Evolutionary conservation across 805 yeast genomes (phyloP).

Genomic region (Crinitomyces ghanaensis): DNA sequence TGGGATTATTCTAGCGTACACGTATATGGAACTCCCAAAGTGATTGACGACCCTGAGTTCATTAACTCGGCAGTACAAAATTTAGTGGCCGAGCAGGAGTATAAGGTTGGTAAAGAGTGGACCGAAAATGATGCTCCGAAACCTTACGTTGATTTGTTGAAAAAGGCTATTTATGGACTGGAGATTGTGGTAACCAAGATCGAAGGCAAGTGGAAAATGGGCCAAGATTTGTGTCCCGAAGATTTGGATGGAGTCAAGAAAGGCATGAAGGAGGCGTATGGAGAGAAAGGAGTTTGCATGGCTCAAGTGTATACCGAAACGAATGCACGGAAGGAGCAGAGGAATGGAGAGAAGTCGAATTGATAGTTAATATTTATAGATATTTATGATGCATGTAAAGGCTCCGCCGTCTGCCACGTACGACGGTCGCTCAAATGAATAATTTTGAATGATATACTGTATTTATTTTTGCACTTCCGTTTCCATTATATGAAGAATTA

Average conservation of each 20-base stretch:
- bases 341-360: neutral
- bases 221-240: slow-evolving; percentile 34
- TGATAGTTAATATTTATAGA: neutral
- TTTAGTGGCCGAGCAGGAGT: slow-evolving; percentile 40
- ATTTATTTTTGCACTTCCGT: too few species aligned
- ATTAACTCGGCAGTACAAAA: slow-evolving; percentile 34
- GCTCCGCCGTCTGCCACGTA: too few species aligned
- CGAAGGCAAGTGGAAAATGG: slow-evolving; percentile 48
- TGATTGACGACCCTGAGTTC: slow-evolving; percentile 36
- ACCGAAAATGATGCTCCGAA: slow-evolving; percentile 47
- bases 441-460: too few species aligned
- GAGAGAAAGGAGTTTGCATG: slow-evolving; percentile 8
- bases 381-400: neutral
- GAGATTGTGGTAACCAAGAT: slow-evolving; percentile 37
- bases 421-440: too few species aligned
- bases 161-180: slow-evolving; percentile 45
- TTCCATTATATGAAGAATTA: too few species aligned
- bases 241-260: slow-evolving; percentile 43
- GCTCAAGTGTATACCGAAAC: slow-evolving; percentile 7
- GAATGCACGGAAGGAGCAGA: neutral
- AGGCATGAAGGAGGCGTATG: slow-evolving; percentile 24
- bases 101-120: slow-evolving; percentile 34
- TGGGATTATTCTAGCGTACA: slow-evolving; percentile 57
- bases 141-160: slow-evolving; percentile 31
- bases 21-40: slow-evolving; percentile 38